Evolutionary conservation across 345 rosid genomes (phyloP).

Genomic region (Aquilaria malaccensis): DNA sequence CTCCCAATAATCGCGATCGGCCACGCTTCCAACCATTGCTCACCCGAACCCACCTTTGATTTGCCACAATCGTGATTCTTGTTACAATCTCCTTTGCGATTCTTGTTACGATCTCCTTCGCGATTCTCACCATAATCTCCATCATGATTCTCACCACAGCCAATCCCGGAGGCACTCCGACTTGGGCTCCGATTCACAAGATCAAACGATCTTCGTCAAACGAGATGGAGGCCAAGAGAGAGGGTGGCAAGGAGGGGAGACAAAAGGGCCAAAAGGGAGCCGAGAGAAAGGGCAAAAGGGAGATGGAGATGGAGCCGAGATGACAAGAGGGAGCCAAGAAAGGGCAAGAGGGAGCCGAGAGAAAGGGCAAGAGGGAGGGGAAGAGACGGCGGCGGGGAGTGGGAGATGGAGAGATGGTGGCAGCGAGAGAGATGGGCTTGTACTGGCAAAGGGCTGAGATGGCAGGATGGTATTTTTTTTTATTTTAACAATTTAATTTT

Average conservation of each 20-base stretch:
- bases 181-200: not conserved
- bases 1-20: too few relatives aligned
- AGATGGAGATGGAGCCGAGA: too few relatives aligned
- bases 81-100: not conserved
- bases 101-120: too few relatives aligned
- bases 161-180: not conserved
- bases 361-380: not conserved
- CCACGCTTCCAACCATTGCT: not conserved
- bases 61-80: not conserved
- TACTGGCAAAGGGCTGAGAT: too few relatives aligned
- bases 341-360: too few relatives aligned
- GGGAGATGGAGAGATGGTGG: not conserved
- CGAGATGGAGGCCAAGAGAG: not conserved
- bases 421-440: too few relatives aligned
- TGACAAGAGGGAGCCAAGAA: too few relatives aligned
- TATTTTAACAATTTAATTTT: too few relatives aligned
- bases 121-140: not conserved
- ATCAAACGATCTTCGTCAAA: too few relatives aligned
- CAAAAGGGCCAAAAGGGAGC: not conserved
- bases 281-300: not conserved
- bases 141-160: not conserved
- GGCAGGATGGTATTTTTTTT: too few relatives aligned
- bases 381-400: not conserved
- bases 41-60: not conserved
- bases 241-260: not conserved